These are phyloP conservation scores for Colletotrichum sp. DNA, from an alignment of 2,329 filamentous ascomycete species.

Conservation along the genomic window DNA sequence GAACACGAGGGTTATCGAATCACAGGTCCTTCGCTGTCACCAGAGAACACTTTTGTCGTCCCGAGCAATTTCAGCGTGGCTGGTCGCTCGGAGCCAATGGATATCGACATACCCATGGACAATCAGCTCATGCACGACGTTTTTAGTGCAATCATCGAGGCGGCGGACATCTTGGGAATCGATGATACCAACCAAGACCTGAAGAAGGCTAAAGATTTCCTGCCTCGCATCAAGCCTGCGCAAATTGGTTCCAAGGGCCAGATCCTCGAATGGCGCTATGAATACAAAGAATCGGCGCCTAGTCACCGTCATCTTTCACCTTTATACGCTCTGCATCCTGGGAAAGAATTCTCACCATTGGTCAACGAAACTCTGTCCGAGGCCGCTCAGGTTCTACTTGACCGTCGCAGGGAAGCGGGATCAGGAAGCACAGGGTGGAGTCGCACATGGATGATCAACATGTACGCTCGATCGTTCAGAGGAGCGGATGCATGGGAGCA, in stretches of 20 bases:
- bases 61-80: constrained; percentile 12
- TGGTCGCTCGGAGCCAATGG: constrained; percentile 15
- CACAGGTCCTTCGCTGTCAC: constrained; percentile 27
- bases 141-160: constrained; percentile 4
- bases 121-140: constrained; percentile 24
- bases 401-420: constrained; percentile 2
- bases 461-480: background rate
- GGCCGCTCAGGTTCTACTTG: background rate
- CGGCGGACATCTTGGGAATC: background rate
- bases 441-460: background rate
- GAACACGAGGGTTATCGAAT: constrained; percentile 30
- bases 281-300: constrained; percentile 45
- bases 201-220: background rate
- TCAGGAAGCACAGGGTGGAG: constrained; percentile 19
- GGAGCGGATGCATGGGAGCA: constrained; percentile 34
- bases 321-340: constrained; percentile 47
- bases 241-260: constrained; percentile 4
- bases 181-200: background rate
- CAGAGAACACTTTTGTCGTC: constrained; percentile 26
- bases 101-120: constrained; percentile 30
- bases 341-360: constrained; percentile 32
- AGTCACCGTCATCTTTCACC: constrained; percentile 57
- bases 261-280: constrained; percentile 16
- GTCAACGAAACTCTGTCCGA: constrained; percentile 32
- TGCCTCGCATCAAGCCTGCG: background rate